Conservation (phyloP, 2,329 filamentous ascomycete species). For the Fusarium veterinarium region DNA sequence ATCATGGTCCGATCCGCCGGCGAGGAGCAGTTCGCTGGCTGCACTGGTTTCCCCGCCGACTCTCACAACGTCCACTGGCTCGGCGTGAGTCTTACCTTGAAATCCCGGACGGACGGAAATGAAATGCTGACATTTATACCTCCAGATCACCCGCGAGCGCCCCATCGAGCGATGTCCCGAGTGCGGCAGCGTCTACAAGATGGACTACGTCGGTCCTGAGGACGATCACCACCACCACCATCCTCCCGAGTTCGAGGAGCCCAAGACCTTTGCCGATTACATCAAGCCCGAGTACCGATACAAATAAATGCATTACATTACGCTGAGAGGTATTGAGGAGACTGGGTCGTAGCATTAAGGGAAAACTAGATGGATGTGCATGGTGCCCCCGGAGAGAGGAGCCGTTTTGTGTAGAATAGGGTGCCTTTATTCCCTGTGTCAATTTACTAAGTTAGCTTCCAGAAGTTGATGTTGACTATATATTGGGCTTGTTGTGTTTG, state of each 20-base stretch:
- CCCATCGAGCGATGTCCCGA: slow-evolving; percentile 95
- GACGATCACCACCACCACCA: slow-evolving; percentile 75
- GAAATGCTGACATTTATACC: slow-evolving; percentile 25
- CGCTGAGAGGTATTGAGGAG: slow-evolving; percentile 21
- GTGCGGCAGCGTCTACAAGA: slow-evolving; percentile 97
- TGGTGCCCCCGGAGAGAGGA: slow-evolving; percentile 39
- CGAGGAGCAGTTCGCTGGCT: slow-evolving; percentile 96
- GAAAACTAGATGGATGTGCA: slow-evolving; percentile 41
- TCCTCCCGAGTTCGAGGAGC: slow-evolving; percentile 78
- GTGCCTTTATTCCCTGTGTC: slow-evolving; percentile 51
- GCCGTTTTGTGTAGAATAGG: slow-evolving; percentile 57
- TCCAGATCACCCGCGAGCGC: slow-evolving; percentile 84
- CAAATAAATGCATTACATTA: slow-evolving; percentile 53
- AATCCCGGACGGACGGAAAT: slow-evolving; percentile 26
- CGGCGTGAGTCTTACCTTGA: slow-evolving; percentile 70
- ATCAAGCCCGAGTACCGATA: slow-evolving; percentile 96
- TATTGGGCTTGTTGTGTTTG: not conserved
- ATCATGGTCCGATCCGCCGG: slow-evolving; percentile 92
- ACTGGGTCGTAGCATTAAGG: slow-evolving; percentile 40
- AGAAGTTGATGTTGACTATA: slow-evolving; percentile 44
- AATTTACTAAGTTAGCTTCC: slow-evolving; percentile 50
- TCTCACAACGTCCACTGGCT: slow-evolving; percentile 93
- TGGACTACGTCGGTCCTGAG: slow-evolving; percentile 91
- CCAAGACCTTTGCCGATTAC: slow-evolving; percentile 97
- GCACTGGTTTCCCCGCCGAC: slow-evolving; percentile 93